Base-by-base conservation (phyloP, 305 asterid species). In the Fraxinus latifolia region DNA sequence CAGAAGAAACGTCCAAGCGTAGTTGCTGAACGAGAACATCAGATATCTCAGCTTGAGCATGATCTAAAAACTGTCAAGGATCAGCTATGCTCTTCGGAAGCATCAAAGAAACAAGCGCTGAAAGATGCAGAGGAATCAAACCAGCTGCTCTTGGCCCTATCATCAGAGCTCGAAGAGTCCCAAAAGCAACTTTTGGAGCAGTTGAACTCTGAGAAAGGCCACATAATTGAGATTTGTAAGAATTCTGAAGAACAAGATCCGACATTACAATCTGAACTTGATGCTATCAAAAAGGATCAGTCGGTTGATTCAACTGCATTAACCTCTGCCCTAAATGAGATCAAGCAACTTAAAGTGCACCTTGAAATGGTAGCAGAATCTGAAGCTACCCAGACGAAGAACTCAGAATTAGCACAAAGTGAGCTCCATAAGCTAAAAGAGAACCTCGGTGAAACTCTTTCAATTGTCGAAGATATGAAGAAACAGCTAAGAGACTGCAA, bases 11-110 rank as follows among this genome's bases (percentile, higher is more conserved):
- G 77, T 5, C 83, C 90, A 2, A 88, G 85, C 81, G 89, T 83
- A 86, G 94, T 88, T 83, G 80, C 90, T 32, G 97, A 94, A 44
- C 92, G 93, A 36, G 98, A 96, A 89, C 80, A 87, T 65, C 96
- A 91, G 89, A 85, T 96, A 62, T 89, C 94, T 80, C 90, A 87
- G 86, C 98, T 95, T 15, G 93, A 94, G 87, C 88, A 88, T 78
- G 99, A 96, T 82, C 95, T 96, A 77, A 85, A 92, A 83, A 85
- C 39, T 42, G 94, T 90, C n/a, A 92, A 91, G 87, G 96, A 92
- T 82, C 93, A 92, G 50, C 85, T 96, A 72, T 85, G 85, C 88
- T 89, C 93, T 37, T 86, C 98, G 0, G 98, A 96, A 88, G 89
- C 90, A 31, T 83, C 82, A 85, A 92, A 90, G 90, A 89, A 91